Percentiles rank a stretch among this genome's conserved stretches.
These are phyloP conservation scores for Malus sieversii DNA, from an alignment of 306 rosid species.

Conservation along the genomic window DNA sequence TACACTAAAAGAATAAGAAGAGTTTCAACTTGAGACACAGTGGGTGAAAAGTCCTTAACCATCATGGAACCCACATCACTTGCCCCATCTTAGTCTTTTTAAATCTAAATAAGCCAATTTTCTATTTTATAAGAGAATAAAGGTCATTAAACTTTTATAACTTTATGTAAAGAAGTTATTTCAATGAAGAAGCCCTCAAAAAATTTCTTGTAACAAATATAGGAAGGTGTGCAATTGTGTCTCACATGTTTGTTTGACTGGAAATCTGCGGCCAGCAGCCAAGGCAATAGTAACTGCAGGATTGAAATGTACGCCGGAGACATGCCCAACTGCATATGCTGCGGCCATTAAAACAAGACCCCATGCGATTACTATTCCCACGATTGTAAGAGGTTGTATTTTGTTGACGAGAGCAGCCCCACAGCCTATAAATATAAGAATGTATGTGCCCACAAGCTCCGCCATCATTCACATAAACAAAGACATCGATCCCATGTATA, in stretches of 20 bases:
- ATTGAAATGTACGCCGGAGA: slow-evolving; percentile 48
- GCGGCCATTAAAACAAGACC: slow-evolving; percentile 32
- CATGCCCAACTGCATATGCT: slow-evolving; percentile 33
- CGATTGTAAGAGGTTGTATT: slow-evolving; percentile 16
- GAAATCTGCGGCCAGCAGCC: slow-evolving; percentile 25
- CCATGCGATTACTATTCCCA: slow-evolving; percentile 30
- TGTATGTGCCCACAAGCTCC: slow-evolving; percentile 34
- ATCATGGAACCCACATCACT: too few relatives aligned
- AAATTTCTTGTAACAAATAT: background rate
- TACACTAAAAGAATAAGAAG: too few relatives aligned
- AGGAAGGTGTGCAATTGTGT: background rate
- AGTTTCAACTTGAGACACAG: too few relatives aligned
- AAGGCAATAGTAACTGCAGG: slow-evolving; percentile 38
- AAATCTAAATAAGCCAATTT: background rate
- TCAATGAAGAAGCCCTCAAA: background rate
- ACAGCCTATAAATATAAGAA: slow-evolving; percentile 43
- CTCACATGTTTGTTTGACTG: slow-evolving; percentile 29
- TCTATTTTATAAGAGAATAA: background rate
- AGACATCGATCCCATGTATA: background rate
- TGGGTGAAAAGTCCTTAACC: too few relatives aligned
- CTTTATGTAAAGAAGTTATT: background rate
- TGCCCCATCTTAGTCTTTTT: background rate
- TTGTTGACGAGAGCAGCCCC: slow-evolving; percentile 37
- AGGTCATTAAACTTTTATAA: background rate
- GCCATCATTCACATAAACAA: slow-evolving; percentile 14